phyloP scores from a whole-genome alignment of 352 stramenopile genomes.

The Pythium aphanidermatum region DNA sequence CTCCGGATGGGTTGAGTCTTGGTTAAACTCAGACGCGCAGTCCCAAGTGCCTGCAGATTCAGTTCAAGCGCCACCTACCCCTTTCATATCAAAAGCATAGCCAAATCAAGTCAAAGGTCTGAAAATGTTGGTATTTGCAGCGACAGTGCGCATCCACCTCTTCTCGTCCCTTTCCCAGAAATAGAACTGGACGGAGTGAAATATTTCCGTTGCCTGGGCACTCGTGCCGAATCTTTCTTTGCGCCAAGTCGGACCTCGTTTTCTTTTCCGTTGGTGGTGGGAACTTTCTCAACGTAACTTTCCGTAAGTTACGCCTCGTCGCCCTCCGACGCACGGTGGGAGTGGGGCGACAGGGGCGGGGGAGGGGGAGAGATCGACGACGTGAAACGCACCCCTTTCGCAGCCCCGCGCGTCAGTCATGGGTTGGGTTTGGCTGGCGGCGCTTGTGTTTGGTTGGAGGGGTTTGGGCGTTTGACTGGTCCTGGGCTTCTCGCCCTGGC shows the following conservation, averaged over 20 bases:
- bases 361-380: background rate
- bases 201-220: background rate
- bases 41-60: conserved; percentile 7
- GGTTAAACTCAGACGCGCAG: conserved; percentile 6
- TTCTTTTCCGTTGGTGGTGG: conserved; percentile 1
- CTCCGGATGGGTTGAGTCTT: background rate
- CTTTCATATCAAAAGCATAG: conserved; percentile 11
- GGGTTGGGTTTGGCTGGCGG: conserved; percentile 6
- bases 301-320: conserved; percentile 2
- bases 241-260: background rate
- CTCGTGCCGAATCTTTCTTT: conserved; percentile 9
- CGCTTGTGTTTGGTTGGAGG: background rate
- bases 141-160: conserved; percentile 3
- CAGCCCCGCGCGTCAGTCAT: background rate
- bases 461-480: conserved; percentile 9
- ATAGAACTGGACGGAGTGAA: conserved; percentile 1
- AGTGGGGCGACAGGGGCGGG: conserved; percentile 6
- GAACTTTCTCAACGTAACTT: background rate
- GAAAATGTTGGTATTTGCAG: background rate
- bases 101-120: background rate
- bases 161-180: conserved; percentile 2
- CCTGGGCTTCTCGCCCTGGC: background rate
- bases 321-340: conserved; percentile 5
- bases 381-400: conserved; percentile 18
- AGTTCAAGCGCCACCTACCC: conserved; percentile 6